Base-by-base conservation (phyloP, 2,329 filamentous ascomycete genomes). In the Alternaria hordeiaustralica region DNA sequence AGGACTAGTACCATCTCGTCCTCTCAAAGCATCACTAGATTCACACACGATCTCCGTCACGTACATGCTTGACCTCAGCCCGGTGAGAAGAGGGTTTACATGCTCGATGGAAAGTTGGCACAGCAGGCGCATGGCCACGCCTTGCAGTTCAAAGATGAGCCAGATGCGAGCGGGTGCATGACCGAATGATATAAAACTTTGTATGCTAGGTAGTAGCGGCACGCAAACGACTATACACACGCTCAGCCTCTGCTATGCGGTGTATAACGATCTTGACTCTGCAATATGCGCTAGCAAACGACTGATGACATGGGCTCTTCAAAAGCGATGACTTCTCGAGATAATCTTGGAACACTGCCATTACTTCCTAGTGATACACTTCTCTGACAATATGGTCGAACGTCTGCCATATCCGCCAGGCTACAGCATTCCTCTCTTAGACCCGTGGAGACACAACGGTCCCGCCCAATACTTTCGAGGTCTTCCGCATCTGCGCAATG, bases 171-270 rank as follows among this genome's bases (percentile, higher is more conserved):
- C 26, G 55, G 23, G 33, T 60, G 61, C 28, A 46, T 44, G 33
- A 20, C 25, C 6, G n/a, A 41, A 33, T 33, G 9, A n/a, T n/a
- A 26, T 25, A 21, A 20, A 21, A 28, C 4, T 15, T 55, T 49
- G 49, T 54, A 50, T 55, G 43, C 43, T 44, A 25, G 11, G 21
- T 46, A 12, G 50, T 28, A 20, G 46, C 25, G 26, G n/a, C 33
- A 15, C 41, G 41, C 61, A 68, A 66, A 64, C 66, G 54, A 57
- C 28, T 61, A 44, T 44, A 56, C 63, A 47, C 6, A 58, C 51
- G 20, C 36, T 36, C 26, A 18, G 15, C 4, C 30, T 20, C 45
- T 25, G 4, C 23, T n/a, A 20, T n/a, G 18, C 23, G 11, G 30
- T 43, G 26, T 47, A 47, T 8, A 43, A 26, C 25, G 4, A 10